Base-by-base conservation (phyloP, 768 basidiomycete species). In the Tremella fuciformis region DNA sequence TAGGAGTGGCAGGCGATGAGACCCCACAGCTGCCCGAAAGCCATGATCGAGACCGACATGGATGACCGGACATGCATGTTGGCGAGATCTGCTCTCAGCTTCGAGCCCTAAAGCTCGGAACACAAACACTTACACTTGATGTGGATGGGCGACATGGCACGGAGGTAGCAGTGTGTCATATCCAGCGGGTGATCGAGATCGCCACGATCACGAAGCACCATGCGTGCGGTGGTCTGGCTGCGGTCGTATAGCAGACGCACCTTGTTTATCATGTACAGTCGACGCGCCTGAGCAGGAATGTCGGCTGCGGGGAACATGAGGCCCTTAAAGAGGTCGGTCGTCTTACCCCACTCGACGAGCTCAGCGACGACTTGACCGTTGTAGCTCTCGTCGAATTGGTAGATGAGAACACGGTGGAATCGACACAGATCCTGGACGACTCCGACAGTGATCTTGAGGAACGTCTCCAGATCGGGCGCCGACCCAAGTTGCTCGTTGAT, bases 91-190 rank as follows among this genome's bases (percentile, higher is more conserved):
- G 60, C 11, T 25, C 41, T 64, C 34, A 50, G 46, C 22, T 37
- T 55, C n/a, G 22, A 60, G 62, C 50, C 25, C n/a, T 18, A 40
- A 22, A 39, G 11, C 29, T 48, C 24, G 13, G 21, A 16, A 39
- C 13, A 50, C 16, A 21, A 25, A 29, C 7, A 74, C 83, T 26
- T 61, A 86, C 85, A 90, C 77, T 88, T 85, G 59, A 88, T 77
- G 69, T 90, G 88, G 49, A 91, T 88, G 4, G 88, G 89, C 63
- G 86, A 87, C 88, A 91, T 89, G 0, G 88, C 88, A n/a, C 88
- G 83, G 8, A 90, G 78, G 64, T 86, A 88, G 56, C 85, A 87
- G 74, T 90, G 86, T 0, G 88, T 89, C 87, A 90, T 88, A 68
- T 90, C 84, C 82, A 87, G 58, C 0, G 88, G 88, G 4, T 76